Percentiles rank a stretch among this genome's conserved stretches.
These are phyloP conservation scores for Erodium maritimum DNA, from an alignment of 345 rosid genomes.

Conservation along the genomic window DNA sequence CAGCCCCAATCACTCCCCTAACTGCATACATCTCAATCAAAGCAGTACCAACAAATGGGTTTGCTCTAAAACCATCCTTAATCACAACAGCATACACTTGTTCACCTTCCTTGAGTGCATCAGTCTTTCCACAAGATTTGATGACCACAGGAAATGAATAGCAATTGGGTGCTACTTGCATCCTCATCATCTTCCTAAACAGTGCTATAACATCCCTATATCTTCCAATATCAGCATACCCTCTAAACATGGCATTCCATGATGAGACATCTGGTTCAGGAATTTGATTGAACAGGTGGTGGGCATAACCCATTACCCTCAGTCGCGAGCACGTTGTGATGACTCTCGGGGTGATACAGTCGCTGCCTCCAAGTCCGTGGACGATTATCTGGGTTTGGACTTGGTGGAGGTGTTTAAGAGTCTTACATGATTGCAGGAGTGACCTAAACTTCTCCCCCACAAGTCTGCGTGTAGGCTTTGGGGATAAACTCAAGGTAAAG, in stretches of 20 bases:
- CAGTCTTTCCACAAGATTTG: slow-evolving; percentile 42
- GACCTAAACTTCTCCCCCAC: slow-evolving; percentile 45
- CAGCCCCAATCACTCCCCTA: slow-evolving; percentile 24
- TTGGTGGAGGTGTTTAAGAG: slow-evolving; percentile 42
- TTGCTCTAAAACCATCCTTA: slow-evolving; percentile 46
- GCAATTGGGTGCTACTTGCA: slow-evolving; percentile 44
- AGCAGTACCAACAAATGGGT: slow-evolving; percentile 40
- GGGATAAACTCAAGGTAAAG: no score
- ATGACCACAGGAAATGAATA: slow-evolving; percentile 60
- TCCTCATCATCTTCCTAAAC: slow-evolving; percentile 37
- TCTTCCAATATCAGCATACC: slow-evolving; percentile 26
- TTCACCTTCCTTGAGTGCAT: slow-evolving; percentile 46
- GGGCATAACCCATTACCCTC: slow-evolving; percentile 34
- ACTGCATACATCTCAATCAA: slow-evolving; percentile 68
- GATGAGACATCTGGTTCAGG: slow-evolving; percentile 27
- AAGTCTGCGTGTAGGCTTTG: slow-evolving; percentile 11
- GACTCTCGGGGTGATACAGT: slow-evolving; percentile 38
- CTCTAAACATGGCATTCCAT: slow-evolving; percentile 64
- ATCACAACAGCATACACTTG: slow-evolving; percentile 50
- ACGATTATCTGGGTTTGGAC: slow-evolving; percentile 35
- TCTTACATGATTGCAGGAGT: slow-evolving; percentile 50
- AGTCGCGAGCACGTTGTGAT: slow-evolving; percentile 11
- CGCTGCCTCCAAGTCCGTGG: slow-evolving; percentile 29
- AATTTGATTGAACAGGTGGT: slow-evolving; percentile 57
- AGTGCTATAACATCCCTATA: slow-evolving; percentile 29